These are phyloP conservation scores for Favolaschia claudopus DNA, from an alignment of 768 basidiomycete species.

Conservation along the genomic window DNA sequence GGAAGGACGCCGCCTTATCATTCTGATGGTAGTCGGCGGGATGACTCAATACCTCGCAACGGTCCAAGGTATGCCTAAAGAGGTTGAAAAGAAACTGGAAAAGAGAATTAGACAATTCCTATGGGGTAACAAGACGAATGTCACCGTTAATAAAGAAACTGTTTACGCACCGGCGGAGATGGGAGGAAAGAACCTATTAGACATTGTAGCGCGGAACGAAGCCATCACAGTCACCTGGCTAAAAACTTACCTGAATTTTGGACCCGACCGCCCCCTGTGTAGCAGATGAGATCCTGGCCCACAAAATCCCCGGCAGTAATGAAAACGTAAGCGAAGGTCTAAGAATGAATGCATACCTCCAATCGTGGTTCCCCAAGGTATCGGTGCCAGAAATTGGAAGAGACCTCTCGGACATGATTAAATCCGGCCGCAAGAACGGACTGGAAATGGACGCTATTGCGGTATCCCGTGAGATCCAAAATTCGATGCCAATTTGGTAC, in stretches of 20 bases:
- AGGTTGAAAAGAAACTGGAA: slow-evolving; percentile 25
- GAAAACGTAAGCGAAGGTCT: background rate
- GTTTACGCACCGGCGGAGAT: slow-evolving; percentile 14
- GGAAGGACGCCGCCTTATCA: slow-evolving; percentile 35
- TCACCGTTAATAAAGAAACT: slow-evolving; percentile 26
- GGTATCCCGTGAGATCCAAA: slow-evolving; percentile 3
- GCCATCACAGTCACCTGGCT: slow-evolving; percentile 34
- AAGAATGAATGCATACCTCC: slow-evolving; percentile 32
- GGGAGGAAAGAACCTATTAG: slow-evolving; percentile 35
- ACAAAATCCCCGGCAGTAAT: background rate
- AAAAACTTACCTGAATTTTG: slow-evolving; percentile 30
- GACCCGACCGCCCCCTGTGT: slow-evolving; percentile 24
- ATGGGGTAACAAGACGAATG: slow-evolving; percentile 25
- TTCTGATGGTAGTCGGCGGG: slow-evolving; percentile 38
- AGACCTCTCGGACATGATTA: background rate
- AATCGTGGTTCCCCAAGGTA: slow-evolving; percentile 31
- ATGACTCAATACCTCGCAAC: slow-evolving; percentile 43
- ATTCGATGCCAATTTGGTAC: slow-evolving; percentile 2
- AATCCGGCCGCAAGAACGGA: background rate
- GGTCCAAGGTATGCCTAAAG: slow-evolving; percentile 46
- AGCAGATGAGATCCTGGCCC: slow-evolving; percentile 35
- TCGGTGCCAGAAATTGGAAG: slow-evolving; percentile 33
- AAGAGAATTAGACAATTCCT: slow-evolving; percentile 35
- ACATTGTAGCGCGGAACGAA: slow-evolving; percentile 33
- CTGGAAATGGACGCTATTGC: background rate